phyloP scores from a whole-genome alignment of 31 red algal genomes.

The Odonthalia washingtoniensis region DNA sequence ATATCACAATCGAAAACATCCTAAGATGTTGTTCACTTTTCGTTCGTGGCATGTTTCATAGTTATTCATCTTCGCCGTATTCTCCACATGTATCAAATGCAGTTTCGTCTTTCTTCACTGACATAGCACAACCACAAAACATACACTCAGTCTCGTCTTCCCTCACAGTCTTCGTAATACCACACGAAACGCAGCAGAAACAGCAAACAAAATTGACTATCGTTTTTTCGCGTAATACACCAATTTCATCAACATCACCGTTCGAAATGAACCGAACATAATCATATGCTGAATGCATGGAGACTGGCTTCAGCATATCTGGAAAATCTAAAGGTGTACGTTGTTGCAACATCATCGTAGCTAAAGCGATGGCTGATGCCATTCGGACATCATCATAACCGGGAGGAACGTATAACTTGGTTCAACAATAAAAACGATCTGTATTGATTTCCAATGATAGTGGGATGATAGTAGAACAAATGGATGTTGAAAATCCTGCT shows the following conservation, averaged over 20 bases:
- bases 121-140: too few species aligned
- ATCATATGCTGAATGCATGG: background rate
- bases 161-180: too few species aligned
- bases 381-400: conserved; percentile 90
- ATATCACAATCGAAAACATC: too few species aligned
- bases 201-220: too few species aligned
- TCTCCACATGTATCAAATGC: too few species aligned
- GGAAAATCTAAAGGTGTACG: conserved; percentile 91
- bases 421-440: conserved; percentile 70
- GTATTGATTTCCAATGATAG: conserved; percentile 98
- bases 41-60: too few species aligned
- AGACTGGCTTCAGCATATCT: conserved; percentile 35
- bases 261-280: too few species aligned
- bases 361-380: conserved; percentile 94
- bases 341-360: conserved; percentile 88
- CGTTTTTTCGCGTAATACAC: conserved; percentile 37
- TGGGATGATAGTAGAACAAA: conserved; percentile 90
- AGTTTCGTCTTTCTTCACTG: too few species aligned
- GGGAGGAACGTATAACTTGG: conserved; percentile 98
- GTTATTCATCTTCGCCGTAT: too few species aligned
- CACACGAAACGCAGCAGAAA: too few species aligned
- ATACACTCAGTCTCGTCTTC: too few species aligned
- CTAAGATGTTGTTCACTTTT: too few species aligned
- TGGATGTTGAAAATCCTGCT: conserved; percentile 95
- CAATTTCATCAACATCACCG: conserved; percentile 19